Evolutionary conservation across 2,329 filamentous ascomycete genomes (phyloP).

Genomic region (Alternaria arbusti): DNA sequence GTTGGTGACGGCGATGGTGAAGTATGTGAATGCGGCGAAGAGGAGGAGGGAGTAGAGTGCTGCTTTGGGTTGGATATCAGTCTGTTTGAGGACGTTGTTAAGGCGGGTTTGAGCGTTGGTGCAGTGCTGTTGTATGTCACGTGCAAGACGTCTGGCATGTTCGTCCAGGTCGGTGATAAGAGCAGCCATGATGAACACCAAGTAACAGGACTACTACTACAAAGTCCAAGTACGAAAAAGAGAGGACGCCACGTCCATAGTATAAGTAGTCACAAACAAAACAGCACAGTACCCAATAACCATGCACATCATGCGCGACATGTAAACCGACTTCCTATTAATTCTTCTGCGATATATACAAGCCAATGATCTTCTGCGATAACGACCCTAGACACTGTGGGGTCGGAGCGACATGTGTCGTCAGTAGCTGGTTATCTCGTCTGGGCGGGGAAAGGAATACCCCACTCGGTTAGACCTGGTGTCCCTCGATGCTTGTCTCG

Average conservation of each 20-base stretch:
- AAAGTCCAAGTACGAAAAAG: neutral
- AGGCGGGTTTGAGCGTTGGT: slow-evolving; percentile 12
- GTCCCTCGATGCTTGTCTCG: neutral
- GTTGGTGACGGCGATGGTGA: slow-evolving; percentile 29
- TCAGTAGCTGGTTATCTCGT: slow-evolving; percentile 16
- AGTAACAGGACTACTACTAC: neutral
- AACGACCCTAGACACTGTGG: slow-evolving; percentile 22
- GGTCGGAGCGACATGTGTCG: slow-evolving; percentile 15
- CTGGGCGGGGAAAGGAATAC: slow-evolving; percentile 26
- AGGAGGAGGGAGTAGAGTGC: slow-evolving; percentile 42
- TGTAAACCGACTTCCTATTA: slow-evolving; percentile 12
- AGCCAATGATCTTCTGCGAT: slow-evolving; percentile 13
- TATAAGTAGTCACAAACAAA: neutral
- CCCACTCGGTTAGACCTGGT: slow-evolving; percentile 25
- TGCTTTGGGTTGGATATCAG: slow-evolving; percentile 21
- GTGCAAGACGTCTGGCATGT: slow-evolving; percentile 25
- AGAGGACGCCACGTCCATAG: neutral
- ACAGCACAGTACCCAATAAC: neutral
- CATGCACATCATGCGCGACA: slow-evolving; percentile 5
- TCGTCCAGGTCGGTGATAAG: slow-evolving; percentile 15
- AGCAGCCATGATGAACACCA: slow-evolving; percentile 7
- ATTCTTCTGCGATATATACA: neutral
- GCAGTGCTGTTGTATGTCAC: slow-evolving; percentile 25
- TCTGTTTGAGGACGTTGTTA: neutral
- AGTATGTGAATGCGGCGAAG: slow-evolving; percentile 41